Conservation (phyloP, 2,329 filamentous ascomycete genomes). For the Paraphaeosphaeria minitans region DNA sequence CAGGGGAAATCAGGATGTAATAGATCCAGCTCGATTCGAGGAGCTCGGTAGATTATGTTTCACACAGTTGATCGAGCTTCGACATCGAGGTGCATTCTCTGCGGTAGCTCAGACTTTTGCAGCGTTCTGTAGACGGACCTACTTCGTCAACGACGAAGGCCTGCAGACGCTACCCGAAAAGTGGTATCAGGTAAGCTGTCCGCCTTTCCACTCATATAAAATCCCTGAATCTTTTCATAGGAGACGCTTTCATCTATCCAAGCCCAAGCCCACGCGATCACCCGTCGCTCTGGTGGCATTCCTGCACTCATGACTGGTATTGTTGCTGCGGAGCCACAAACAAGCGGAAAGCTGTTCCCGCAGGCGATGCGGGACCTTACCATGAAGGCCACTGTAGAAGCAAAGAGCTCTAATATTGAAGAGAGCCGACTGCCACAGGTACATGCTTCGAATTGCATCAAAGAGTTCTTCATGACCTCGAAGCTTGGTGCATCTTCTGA, state of each 20-base stretch:
- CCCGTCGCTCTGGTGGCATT: constrained; percentile 87
- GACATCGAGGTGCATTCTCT: constrained; percentile 91
- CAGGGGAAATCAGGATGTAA: constrained; percentile 21
- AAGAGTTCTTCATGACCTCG: constrained; percentile 87
- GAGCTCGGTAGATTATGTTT: constrained; percentile 77
- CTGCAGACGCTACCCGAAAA: constrained; percentile 58
- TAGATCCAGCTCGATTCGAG: constrained; percentile 60
- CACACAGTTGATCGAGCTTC: constrained; percentile 77
- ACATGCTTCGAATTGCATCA: constrained; percentile 91
- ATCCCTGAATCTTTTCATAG: constrained; percentile 44
- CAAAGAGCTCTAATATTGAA: constrained; percentile 59
- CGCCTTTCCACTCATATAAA: neutral
- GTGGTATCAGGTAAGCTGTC: constrained; percentile 67
- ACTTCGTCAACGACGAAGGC: constrained; percentile 55
- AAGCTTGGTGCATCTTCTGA: constrained; percentile 75
- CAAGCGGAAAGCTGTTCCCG: constrained; percentile 62
- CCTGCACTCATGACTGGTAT: constrained; percentile 86
- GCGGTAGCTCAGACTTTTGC: constrained; percentile 89
- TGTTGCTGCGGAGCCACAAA: constrained; percentile 69
- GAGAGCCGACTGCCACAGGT: constrained; percentile 79
- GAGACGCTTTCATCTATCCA: constrained; percentile 72
- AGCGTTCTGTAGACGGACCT: constrained; percentile 72
- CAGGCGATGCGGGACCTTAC: constrained; percentile 68
- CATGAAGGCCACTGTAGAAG: constrained; percentile 61
- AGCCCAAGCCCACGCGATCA: constrained; percentile 77